These are phyloP conservation scores for Lepidopterella palustris DNA, from an alignment of 495 filamentous ascomycete species.

Conservation along the genomic window DNA sequence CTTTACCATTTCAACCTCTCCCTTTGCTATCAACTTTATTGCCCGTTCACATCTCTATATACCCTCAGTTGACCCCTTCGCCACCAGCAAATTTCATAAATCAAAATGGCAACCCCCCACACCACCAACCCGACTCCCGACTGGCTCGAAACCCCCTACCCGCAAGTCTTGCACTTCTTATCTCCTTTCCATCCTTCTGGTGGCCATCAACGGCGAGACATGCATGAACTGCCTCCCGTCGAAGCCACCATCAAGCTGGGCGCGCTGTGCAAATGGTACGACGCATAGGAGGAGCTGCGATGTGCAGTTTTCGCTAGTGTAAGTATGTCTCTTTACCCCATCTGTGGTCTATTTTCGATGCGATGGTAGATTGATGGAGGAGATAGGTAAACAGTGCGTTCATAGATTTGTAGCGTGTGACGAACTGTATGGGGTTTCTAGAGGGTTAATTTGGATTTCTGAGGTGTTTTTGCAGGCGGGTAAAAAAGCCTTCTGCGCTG, in stretches of 20 bases:
- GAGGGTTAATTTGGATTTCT: too few species aligned
- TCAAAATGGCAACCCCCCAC: slow-evolving; percentile 19
- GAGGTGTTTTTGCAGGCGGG: too few species aligned
- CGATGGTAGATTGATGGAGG: too few species aligned
- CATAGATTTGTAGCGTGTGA: too few species aligned
- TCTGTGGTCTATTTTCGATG: too few species aligned
- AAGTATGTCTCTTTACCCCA: not conserved
- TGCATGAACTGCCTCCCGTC: slow-evolving; percentile 32
- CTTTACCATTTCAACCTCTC: too few species aligned
- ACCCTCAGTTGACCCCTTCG: too few species aligned
- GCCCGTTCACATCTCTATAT: too few species aligned
- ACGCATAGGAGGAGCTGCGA: slow-evolving; percentile 27
- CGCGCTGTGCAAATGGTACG: slow-evolving; percentile 32
- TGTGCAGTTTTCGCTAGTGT: slow-evolving; percentile 29
- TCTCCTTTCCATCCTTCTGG: slow-evolving; percentile 32
- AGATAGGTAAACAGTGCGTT: too few species aligned
- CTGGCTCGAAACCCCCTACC: slow-evolving; percentile 26
- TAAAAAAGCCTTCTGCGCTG: slow-evolving; percentile 28
- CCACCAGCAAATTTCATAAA: not conserved
- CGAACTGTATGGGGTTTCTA: too few species aligned
- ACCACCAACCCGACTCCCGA: slow-evolving; percentile 24
- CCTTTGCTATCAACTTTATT: too few species aligned
- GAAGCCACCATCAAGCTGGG: slow-evolving; percentile 27
- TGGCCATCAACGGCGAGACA: slow-evolving; percentile 29
- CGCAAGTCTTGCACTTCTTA: slow-evolving; percentile 24